Percentiles rank a stretch among this genome's conserved stretches.
Conservation (phyloP, 2,329 filamentous ascomycete species). For the Graphilbum ipis-grandicollis region DNA sequence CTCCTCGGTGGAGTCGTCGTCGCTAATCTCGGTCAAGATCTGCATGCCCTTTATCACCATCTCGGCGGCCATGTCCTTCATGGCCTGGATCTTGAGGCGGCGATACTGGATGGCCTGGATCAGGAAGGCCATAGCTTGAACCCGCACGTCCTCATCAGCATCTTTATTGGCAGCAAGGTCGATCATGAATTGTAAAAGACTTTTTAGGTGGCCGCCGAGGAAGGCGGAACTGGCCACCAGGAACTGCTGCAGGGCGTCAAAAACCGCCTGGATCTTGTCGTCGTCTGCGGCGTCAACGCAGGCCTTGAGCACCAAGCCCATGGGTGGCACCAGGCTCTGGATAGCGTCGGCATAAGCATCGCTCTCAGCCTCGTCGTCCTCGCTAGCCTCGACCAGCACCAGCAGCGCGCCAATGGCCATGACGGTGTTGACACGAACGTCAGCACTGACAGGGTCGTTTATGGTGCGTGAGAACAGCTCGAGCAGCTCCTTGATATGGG, state of each 20-base stretch:
- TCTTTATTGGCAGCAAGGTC: slow-evolving; percentile 62
- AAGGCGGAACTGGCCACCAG: slow-evolving; percentile 78
- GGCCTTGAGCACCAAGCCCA: slow-evolving; percentile 80
- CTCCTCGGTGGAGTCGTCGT: slow-evolving; percentile 66
- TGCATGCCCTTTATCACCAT: slow-evolving; percentile 77
- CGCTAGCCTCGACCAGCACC: slow-evolving; percentile 65
- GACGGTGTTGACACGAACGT: slow-evolving; percentile 90
- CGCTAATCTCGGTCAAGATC: slow-evolving; percentile 77
- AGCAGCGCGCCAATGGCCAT: slow-evolving; percentile 76
- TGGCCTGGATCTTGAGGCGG: slow-evolving; percentile 86
- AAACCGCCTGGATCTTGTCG: slow-evolving; percentile 74
- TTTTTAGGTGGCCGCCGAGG: slow-evolving; percentile 69
- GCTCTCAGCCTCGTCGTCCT: slow-evolving; percentile 83
- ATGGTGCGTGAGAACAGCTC: slow-evolving; percentile 74
- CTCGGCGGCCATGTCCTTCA: slow-evolving; percentile 67
- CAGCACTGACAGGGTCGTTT: slow-evolving; percentile 73
- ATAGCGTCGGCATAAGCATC: slow-evolving; percentile 54
- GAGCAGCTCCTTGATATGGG: slow-evolving; percentile 66
- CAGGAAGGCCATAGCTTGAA: slow-evolving; percentile 83
- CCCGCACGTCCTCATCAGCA: slow-evolving; percentile 68
- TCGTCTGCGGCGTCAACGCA: slow-evolving; percentile 68
- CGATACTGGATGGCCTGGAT: slow-evolving; percentile 84
- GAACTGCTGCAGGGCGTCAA: slow-evolving; percentile 93
- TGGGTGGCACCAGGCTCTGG: slow-evolving; percentile 64
- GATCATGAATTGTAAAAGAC: slow-evolving; percentile 88